phyloP scores from a whole-genome alignment of 768 basidiomycete species.

The Harrya chromipes region DNA sequence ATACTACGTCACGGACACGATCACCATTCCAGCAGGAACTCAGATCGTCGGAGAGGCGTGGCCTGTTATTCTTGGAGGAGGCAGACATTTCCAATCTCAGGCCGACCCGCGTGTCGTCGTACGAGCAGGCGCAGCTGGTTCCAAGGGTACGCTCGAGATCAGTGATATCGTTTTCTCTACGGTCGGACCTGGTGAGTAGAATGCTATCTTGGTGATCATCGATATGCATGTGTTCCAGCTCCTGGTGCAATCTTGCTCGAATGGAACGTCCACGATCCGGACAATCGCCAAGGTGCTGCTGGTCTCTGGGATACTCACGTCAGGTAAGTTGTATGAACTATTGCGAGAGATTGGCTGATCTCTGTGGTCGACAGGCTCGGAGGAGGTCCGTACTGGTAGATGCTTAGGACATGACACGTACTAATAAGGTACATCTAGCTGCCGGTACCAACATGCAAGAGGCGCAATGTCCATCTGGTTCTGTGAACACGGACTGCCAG shows the following conservation, averaged over 20 bases:
- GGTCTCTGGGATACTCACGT: conserved; percentile 52
- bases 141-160: conserved; percentile 58
- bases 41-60: conserved; percentile 52
- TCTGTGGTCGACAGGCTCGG: conserved; percentile 18
- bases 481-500: conserved; percentile 44
- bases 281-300: conserved; percentile 48
- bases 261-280: conserved; percentile 60
- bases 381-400: conserved; percentile 17
- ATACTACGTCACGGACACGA: conserved; percentile 45
- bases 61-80: conserved; percentile 44
- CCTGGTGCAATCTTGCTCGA: conserved; percentile 49
- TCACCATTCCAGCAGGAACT: conserved; percentile 45
- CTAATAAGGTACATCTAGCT: conserved; percentile 29
- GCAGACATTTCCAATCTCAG: conserved; percentile 39
- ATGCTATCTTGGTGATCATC: neutral
- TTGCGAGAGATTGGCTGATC: neutral
- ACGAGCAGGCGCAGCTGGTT: conserved; percentile 40
- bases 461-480: conserved; percentile 41
- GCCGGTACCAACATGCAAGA: conserved; percentile 51
- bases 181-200: conserved; percentile 40
- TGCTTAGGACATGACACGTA: no score
- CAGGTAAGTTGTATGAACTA: conserved; percentile 13
- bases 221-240: conserved; percentile 17
- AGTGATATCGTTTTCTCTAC: conserved; percentile 62
- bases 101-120: conserved; percentile 39